Percentiles rank a stretch among this genome's conserved stretches.
Conservation (phyloP, 306 rosid species). For the Quercus gilva region DNA sequence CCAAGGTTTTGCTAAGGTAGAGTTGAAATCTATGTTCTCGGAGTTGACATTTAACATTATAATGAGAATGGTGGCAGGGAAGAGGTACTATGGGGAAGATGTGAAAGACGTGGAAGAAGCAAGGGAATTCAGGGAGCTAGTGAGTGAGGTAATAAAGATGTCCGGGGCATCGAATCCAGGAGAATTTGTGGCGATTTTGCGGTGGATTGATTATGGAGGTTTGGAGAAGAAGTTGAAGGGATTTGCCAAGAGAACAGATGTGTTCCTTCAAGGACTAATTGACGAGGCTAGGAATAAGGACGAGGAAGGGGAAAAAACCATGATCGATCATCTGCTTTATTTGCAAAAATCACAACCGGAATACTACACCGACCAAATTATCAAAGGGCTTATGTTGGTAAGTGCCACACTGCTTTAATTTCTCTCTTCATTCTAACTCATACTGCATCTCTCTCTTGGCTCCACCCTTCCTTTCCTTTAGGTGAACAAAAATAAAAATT, state of each 20-base stretch:
- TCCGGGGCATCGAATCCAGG: slow-evolving; percentile 26
- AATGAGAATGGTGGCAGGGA: slow-evolving; percentile 69
- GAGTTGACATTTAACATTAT: slow-evolving; percentile 57
- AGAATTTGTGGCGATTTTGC: slow-evolving; percentile 43
- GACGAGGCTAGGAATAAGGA: slow-evolving; percentile 5
- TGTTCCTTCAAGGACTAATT: slow-evolving; percentile 10
- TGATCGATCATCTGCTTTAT: slow-evolving; percentile 15
- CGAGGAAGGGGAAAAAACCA: background rate
- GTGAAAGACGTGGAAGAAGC: slow-evolving; percentile 42
- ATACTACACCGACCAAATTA: slow-evolving; percentile 15
- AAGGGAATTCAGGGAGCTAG: slow-evolving; percentile 29
- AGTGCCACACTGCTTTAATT: background rate
- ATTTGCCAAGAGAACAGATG: slow-evolving; percentile 31
- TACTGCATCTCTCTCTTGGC: too few relatives aligned
- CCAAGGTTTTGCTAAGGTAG: slow-evolving; percentile 27
- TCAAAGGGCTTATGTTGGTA: slow-evolving; percentile 28
- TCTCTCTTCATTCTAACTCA: too few relatives aligned
- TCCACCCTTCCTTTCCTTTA: too few relatives aligned
- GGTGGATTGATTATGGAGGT: slow-evolving; percentile 35
- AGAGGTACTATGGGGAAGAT: slow-evolving; percentile 42
- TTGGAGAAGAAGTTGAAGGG: slow-evolving; percentile 6
- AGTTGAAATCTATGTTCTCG: slow-evolving; percentile 28
- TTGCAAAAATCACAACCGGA: slow-evolving; percentile 25
- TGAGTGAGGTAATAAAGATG: slow-evolving; percentile 12
- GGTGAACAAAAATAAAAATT: too few relatives aligned